phyloP scores from a whole-genome alignment of 768 basidiomycete species.

The Clitopilus hobsonii region DNA sequence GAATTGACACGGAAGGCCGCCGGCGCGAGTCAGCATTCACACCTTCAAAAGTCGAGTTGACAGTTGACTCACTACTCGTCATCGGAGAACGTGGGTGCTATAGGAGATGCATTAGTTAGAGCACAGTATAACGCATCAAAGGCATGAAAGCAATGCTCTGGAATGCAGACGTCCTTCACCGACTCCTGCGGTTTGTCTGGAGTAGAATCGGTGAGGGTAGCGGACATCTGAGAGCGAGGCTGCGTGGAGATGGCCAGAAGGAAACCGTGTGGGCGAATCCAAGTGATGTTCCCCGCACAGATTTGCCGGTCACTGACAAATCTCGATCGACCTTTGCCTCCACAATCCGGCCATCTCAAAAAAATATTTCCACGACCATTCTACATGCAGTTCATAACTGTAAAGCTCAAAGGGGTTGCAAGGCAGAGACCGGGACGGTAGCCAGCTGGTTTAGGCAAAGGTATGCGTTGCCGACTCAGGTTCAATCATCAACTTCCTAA shows the following conservation, averaged over 20 bases:
- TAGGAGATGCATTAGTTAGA: constrained; percentile 53
- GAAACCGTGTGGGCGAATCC: background rate
- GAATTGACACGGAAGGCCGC: constrained; percentile 5
- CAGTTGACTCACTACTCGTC: constrained; percentile 68
- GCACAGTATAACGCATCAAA: constrained; percentile 80
- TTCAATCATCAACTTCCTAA: background rate
- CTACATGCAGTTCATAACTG: too few relatives aligned
- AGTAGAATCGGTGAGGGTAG: constrained; percentile 43
- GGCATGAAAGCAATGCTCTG: constrained; percentile 76
- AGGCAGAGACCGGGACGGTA: background rate
- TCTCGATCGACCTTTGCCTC: background rate
- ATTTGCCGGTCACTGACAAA: background rate
- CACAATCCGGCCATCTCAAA: background rate
- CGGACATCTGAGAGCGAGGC: constrained; percentile 45
- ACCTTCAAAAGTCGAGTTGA: background rate
- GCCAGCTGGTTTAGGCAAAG: background rate
- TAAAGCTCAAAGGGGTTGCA: background rate
- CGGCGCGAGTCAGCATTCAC: constrained; percentile 1
- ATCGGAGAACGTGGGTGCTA: constrained; percentile 61
- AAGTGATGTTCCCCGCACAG: background rate
- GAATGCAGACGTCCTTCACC: constrained; percentile 49
- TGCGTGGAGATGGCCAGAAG: constrained; percentile 10
- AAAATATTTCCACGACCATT: too few relatives aligned
- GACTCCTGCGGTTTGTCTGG: constrained; percentile 31
- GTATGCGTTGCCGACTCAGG: background rate